Base-by-base conservation (phyloP, 306 rosid genomes). In the Rosa lucieae region DNA sequence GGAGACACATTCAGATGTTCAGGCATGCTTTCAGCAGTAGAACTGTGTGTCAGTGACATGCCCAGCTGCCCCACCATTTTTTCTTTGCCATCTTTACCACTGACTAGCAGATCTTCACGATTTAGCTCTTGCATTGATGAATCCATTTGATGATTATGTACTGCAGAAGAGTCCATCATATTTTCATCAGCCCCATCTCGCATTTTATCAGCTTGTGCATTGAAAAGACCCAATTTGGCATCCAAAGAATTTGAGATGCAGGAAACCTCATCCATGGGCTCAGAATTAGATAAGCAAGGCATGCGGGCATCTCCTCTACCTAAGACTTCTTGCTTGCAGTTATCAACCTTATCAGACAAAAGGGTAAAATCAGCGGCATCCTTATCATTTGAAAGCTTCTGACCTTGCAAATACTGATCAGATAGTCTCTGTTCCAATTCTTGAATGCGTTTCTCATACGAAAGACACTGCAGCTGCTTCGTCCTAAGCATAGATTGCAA, bases 231-330 rank as follows among this genome's bases (percentile, higher is more conserved):
- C 86, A 91, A 84, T 80, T 91, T 93, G 71, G 89, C 86, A 85
- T 96, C 92, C 58, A 93, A 82, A 55, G 93, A 91, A 85, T 83
- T 91, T 47, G 99, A 90, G 83, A 93, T 84, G 78, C 98, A 96
- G 67, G 98, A 96, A 82, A 91, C 94, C 88, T 96, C 99, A 79
- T 96, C 98, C 99, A 96, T 92, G 76, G 96, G 86, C 81, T 95
- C 99, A 17, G 85, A 14, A 42, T 91, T 83, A 61, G 93, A 95
- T 67, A 84, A 14, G 70, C 82, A 85, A 80, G 91, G 96, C 75
- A 81, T 70, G 76, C 82, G 85, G 61, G 84, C 82, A 75, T 87
- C 82, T 77, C 52, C 87, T 82, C 87, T 80, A 53, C 88, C 88
- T 44, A 66, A 46, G 72, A 55, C 83, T 84, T 84, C 90, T 76